Base-by-base conservation (phyloP, 1,284 basidiomycete genomes). In the Microbotryum silenes-acaulis region DNA sequence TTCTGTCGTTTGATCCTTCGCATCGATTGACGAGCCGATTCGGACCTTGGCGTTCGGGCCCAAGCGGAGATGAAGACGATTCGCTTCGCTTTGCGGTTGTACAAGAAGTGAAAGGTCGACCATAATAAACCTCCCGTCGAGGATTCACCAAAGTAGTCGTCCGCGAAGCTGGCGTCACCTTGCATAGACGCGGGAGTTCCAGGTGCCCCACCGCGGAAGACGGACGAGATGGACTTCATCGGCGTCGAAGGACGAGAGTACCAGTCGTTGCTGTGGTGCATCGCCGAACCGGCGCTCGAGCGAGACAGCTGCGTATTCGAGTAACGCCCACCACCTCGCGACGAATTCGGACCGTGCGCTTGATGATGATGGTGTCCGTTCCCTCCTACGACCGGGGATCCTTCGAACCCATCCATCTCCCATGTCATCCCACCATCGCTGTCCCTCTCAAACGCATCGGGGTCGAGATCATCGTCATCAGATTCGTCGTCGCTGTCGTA, bases 51-150 rank as follows among this genome's bases (percentile, higher is more conserved):
- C 10, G 61, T 86, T 46, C 87, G 82, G n/a, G 91, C 89, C 90
- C 91, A 97, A 8, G 91, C 85, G 1, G 90, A 89, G 63, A 97
- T 83, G 76, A 96, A 97, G 55, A 98, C 76, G 71, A 98, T 85
- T 23, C 94, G 85, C 79, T 96, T 97, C 68, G 78, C 77, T 72
- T 91, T 94, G 74, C 87, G 83, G 79, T 93, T 96, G 74, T 93
- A 81, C 80, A 98, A 96, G 79, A 98, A 97, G 84, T 91, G 96
- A 75, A 97, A 91, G 18, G 90, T 92, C 44, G 89, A 91, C 94
- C 93, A 97, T 7, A 97, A 80, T 61, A 97, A 79, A 6, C 91
- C 88, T n/a, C 91, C 91, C 18, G 73, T 72, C 67, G 88, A 87
- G 16, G 56, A 58, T 20, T 59, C 52, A 54, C 57, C 51, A 21